Evolutionary conservation across 805 yeast species (phyloP).

Genomic region (Teunomyces panamensis): DNA sequence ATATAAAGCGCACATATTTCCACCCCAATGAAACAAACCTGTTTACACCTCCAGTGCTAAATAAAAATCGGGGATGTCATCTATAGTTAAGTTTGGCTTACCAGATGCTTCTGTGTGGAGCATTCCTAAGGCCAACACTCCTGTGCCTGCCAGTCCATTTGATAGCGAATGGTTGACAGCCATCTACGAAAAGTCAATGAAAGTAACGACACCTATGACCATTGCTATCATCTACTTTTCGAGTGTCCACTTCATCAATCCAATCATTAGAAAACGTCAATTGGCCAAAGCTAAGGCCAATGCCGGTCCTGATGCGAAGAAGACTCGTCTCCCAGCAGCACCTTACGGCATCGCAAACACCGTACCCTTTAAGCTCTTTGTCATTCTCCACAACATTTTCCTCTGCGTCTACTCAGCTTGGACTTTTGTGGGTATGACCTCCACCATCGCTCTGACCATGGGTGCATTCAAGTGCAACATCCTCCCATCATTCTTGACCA

Average conservation of each 20-base stretch:
- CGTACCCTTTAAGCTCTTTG: slow-evolving; percentile 48
- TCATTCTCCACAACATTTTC: slow-evolving; percentile 57
- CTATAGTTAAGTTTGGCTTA: slow-evolving; percentile 29
- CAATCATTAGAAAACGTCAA: slow-evolving; percentile 46
- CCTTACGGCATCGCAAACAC: slow-evolving; percentile 50
- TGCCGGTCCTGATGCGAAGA: slow-evolving; percentile 23
- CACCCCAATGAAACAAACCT: background rate
- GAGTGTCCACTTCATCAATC: slow-evolving; percentile 54
- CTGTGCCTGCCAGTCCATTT: slow-evolving; percentile 37
- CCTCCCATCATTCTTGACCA: slow-evolving; percentile 9
- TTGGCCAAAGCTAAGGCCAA: slow-evolving; percentile 20
- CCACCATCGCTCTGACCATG: slow-evolving; percentile 45
- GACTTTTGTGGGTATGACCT: slow-evolving; percentile 67
- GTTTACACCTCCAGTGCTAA: background rate
- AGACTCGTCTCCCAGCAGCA: slow-evolving; percentile 44
- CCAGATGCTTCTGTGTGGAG: slow-evolving; percentile 32
- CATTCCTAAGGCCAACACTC: slow-evolving; percentile 27
- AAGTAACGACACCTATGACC: slow-evolving; percentile 51
- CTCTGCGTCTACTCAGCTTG: slow-evolving; percentile 66
- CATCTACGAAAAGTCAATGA: slow-evolving; percentile 43
- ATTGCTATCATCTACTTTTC: slow-evolving; percentile 59
- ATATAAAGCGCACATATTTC: slow-evolving; percentile 2
- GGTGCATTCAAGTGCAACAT: slow-evolving; percentile 17
- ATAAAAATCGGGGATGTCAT: slow-evolving; percentile 4
- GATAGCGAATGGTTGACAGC: slow-evolving; percentile 23